Evolutionary conservation across 176 grass and related monocot species (phyloP).

Genomic region (Carex cristatella): DNA sequence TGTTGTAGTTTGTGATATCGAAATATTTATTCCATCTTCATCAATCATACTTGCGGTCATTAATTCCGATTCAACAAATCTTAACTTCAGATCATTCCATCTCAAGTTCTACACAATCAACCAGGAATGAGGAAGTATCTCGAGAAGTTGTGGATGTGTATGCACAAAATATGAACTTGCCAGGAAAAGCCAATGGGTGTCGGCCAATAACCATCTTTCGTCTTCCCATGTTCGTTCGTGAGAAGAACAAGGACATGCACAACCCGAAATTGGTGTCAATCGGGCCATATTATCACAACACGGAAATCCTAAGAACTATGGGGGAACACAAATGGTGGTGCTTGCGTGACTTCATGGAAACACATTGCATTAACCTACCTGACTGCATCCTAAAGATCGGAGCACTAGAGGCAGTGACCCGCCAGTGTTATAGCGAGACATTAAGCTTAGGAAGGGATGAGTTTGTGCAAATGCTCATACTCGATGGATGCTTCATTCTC

Average conservation of each 20-base stretch:
- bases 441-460: not conserved
- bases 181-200: not conserved
- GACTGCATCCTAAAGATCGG: not conserved
- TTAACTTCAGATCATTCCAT: not conserved
- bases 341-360: conserved; percentile 2
- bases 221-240: not conserved
- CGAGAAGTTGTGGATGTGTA: not conserved
- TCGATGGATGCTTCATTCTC: conserved; percentile 32
- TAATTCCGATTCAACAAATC: not conserved
- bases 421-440: conserved; percentile 12
- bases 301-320: not conserved
- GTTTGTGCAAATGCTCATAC: conserved; percentile 27
- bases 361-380: not conserved
- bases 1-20: not conserved
- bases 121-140: not conserved
- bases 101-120: not conserved
- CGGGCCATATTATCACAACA: conserved; percentile 29
- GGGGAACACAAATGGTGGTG: conserved; percentile 20
- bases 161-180: not conserved
- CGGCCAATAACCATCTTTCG: conserved; percentile 20
- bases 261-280: conserved; percentile 26
- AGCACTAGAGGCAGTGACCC: not conserved
- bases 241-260: not conserved
- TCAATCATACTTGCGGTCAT: not conserved
- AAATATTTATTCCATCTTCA: not conserved